Evolutionary conservation across 495 filamentous ascomycete genomes (phyloP).

Genomic region (Cercophora scortea): DNA sequence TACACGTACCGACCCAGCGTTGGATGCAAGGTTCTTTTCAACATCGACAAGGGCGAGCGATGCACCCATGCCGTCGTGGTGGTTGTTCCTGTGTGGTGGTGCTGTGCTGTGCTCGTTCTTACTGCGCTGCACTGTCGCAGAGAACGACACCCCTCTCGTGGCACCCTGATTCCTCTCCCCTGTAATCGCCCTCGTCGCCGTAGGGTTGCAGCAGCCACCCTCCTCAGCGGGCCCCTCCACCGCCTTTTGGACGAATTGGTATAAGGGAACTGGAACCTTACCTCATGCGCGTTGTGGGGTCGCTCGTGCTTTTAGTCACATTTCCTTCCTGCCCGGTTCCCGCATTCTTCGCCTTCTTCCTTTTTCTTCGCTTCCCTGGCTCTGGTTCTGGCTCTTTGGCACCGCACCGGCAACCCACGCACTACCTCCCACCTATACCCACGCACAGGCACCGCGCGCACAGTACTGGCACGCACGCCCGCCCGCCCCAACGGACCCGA

Average conservation of each 20-base stretch:
- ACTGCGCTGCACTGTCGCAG: too few relatives aligned
- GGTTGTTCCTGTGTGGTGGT: too few relatives aligned
- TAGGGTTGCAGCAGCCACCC: background rate
- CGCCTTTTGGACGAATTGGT: slow-evolving; percentile 4
- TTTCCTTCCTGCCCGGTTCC: background rate
- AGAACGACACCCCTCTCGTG: too few relatives aligned
- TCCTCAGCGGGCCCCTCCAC: background rate
- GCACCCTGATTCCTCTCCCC: too few relatives aligned
- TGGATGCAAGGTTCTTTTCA: too few relatives aligned
- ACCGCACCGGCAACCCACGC: background rate
- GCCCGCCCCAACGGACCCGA: too few relatives aligned
- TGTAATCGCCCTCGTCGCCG: background rate
- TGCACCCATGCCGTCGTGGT: too few relatives aligned
- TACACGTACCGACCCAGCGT: too few relatives aligned
- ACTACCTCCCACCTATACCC: background rate
- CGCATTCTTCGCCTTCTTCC: background rate
- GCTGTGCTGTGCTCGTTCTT: too few relatives aligned
- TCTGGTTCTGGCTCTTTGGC: background rate
- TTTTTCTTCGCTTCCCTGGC: background rate
- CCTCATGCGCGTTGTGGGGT: slow-evolving; percentile 1
- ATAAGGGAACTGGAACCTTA: slow-evolving; percentile 1
- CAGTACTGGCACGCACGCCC: too few relatives aligned
- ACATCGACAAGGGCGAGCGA: too few relatives aligned
- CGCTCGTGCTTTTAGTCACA: background rate
- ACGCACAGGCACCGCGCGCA: background rate